Evolutionary conservation across 2,329 filamentous ascomycete species (phyloP).

Genomic region (Coniella lustricola): DNA sequence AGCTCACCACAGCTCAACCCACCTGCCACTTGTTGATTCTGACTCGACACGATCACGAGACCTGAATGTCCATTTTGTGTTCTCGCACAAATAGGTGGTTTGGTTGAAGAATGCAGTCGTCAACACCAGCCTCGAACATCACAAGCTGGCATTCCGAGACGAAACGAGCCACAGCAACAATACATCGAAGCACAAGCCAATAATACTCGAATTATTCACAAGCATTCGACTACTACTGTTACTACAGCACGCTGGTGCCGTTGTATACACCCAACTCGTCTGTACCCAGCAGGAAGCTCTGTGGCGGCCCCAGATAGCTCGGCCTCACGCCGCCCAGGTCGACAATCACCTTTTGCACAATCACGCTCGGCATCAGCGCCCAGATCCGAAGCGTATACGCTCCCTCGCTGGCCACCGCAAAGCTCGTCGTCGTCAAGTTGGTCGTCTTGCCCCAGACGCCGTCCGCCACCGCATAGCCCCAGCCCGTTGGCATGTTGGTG

Average conservation of each 20-base stretch:
- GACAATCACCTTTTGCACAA: slow-evolving; percentile 50
- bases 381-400: slow-evolving; percentile 44
- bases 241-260: slow-evolving; percentile 24
- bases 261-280: slow-evolving; percentile 31
- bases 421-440: slow-evolving; percentile 39
- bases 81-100: no score
- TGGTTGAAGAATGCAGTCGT: no score
- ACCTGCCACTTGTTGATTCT: no score
- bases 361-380: slow-evolving; percentile 43
- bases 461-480: slow-evolving; percentile 38
- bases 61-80: no score
- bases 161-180: neutral
- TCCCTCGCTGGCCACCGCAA: slow-evolving; percentile 33
- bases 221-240: no score
- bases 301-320: slow-evolving; percentile 50
- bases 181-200: neutral
- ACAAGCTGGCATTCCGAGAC: neutral
- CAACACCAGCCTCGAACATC: no score
- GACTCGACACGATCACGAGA: no score
- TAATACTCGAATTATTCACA: no score
- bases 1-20: no score
- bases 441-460: slow-evolving; percentile 37
- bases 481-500: slow-evolving; percentile 33
- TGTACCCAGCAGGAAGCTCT: slow-evolving; percentile 42
- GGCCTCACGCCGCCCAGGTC: slow-evolving; percentile 47